phyloP scores from a whole-genome alignment of 2,329 filamentous ascomycete genomes.

The Epichloe sp. region DNA sequence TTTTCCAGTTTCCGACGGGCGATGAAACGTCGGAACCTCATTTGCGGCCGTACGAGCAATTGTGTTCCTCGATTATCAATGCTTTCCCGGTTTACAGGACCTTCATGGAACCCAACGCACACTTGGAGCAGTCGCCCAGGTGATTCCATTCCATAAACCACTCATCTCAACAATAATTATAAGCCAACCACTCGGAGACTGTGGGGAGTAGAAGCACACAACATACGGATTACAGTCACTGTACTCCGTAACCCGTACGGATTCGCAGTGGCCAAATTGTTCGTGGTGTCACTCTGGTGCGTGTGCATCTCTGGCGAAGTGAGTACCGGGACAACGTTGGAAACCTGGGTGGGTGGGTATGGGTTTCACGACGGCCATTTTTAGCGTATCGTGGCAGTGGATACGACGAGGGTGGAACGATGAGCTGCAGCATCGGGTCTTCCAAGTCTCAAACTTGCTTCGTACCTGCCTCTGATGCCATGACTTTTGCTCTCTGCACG shows the following conservation, averaged over 20 bases:
- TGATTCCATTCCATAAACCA: neutral
- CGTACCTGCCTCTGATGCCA: constrained; percentile 2
- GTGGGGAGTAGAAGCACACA: too few relatives aligned
- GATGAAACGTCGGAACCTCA: neutral
- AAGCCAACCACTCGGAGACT: too few relatives aligned
- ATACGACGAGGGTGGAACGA: constrained; percentile 3
- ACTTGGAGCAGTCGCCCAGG: neutral
- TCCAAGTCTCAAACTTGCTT: neutral
- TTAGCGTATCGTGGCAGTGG: constrained; percentile 3
- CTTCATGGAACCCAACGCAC: too few relatives aligned
- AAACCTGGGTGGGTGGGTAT: neutral
- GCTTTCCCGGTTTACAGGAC: too few relatives aligned
- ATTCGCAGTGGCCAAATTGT: too few relatives aligned
- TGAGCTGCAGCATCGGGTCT: constrained; percentile 2
- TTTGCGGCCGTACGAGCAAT: neutral
- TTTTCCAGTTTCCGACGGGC: neutral
- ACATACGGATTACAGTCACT: too few relatives aligned
- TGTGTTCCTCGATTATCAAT: neutral
- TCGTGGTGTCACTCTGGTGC: too few relatives aligned
- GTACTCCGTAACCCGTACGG: too few relatives aligned
- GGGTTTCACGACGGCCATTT: constrained; percentile 4
- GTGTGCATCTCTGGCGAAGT: too few relatives aligned
- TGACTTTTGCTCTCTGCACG: neutral
- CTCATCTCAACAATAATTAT: too few relatives aligned
- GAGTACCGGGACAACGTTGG: too few relatives aligned